Base-by-base conservation (phyloP, 2,329 filamentous ascomycete species). In the Corynespora cassiicola region DNA sequence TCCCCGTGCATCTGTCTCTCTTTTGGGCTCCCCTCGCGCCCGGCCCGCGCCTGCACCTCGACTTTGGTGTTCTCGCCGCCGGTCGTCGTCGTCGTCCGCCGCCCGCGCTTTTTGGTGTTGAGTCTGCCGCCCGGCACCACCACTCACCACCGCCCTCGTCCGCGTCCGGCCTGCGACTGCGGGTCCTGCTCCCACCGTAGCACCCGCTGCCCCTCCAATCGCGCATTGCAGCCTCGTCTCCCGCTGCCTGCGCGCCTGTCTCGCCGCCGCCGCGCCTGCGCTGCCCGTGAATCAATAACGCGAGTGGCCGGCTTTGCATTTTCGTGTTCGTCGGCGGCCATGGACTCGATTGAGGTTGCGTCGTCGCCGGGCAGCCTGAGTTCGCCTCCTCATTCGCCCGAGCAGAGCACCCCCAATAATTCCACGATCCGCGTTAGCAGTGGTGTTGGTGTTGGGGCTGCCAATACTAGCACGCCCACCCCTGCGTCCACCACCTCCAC, bases 341-440 rank as follows among this genome's bases (percentile, higher is more conserved):
- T 66, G 65, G 60, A 61, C 37, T 44, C 44, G 26, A 36, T 36
- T 39, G 55, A 62, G 30, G 61, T 56, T 50, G 59, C 60, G 23
- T 66, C 61, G 33, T 67, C 65, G 45, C 61, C 62, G 18, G 65
- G 60, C 38, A 63, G 60, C 50, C 52, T 66, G 39, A 65, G 65
- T 48, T 67, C 63, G 31, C 60, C 63, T 23, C 66, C 66, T 36
- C 63, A 68, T 56, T 68, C 64, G 56, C 66, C 66, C 29, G 56
- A 63, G 39, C 59, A 56, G 38, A 53, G 52, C 47, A 63, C 57
- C 38, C 59, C 56, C 36, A 62, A 52, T 38, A 52, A 51, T 42
- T 63, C 63, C 36, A 61, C 64, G 39, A 59, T 62, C 27, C 60
- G 54, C 35, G 47, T 47, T 25, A 52, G 52, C 45, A 50, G 49